A percentile compares a stretch with the other conserved stretches of the same genome.
Conservation (phyloP, 2,329 filamentous ascomycete species). For the Pestalotiopsis sp. region DNA sequence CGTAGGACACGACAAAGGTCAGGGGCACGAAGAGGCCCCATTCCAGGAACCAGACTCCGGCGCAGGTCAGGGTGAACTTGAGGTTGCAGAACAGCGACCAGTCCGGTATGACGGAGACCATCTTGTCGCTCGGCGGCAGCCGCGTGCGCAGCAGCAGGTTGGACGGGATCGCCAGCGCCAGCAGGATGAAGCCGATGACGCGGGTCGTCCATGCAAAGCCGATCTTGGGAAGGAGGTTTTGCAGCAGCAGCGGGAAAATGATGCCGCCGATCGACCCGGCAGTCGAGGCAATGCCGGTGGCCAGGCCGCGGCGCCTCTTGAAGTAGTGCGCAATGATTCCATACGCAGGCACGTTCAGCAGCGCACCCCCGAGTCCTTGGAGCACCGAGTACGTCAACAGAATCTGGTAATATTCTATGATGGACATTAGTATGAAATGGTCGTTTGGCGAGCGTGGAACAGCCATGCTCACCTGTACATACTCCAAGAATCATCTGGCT, state of each 20-base stretch:
- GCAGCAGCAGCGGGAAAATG: conserved; percentile 56
- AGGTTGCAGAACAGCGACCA: conserved; percentile 63
- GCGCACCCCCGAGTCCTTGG: conserved; percentile 15
- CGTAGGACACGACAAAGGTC: conserved; percentile 43
- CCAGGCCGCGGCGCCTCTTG: conserved; percentile 70
- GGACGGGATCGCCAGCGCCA: conserved; percentile 48
- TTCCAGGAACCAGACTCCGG: conserved; percentile 71
- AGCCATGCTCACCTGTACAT: conserved; percentile 8
- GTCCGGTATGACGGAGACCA: conserved; percentile 56
- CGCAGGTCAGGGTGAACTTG: conserved; percentile 61
- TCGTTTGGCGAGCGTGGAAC: neutral
- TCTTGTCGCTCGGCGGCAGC: conserved; percentile 50
- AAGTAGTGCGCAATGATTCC: conserved; percentile 65
- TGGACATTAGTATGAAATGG: neutral
- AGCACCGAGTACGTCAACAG: conserved; percentile 16
- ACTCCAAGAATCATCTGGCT: conserved; percentile 17
- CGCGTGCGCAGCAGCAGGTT: conserved; percentile 55
- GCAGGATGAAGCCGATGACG: conserved; percentile 52
- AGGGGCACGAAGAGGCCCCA: conserved; percentile 43
- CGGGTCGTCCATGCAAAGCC: conserved; percentile 54
- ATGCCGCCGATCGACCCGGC: conserved; percentile 73
- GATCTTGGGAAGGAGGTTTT: conserved; percentile 46
- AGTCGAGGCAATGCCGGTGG: conserved; percentile 80
- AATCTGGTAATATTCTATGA: conserved; percentile 18
- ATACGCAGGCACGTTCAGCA: conserved; percentile 18